Evolutionary conservation across 1,139 yeast genomes (phyloP).

Genomic region (Magnusiomyces suaveolens): DNA sequence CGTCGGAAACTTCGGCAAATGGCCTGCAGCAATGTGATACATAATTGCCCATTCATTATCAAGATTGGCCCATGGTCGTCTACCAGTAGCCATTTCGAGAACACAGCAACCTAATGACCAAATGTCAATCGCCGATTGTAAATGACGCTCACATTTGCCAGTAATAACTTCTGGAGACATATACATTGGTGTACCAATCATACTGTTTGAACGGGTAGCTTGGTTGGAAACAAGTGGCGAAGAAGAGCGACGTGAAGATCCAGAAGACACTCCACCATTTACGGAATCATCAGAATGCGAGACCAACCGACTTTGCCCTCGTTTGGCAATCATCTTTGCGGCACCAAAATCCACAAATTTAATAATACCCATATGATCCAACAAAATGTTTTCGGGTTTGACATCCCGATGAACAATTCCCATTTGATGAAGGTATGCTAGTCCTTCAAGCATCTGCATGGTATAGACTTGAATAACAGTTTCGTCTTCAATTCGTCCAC

Average conservation of each 20-base stretch:
- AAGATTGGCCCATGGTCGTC: conserved; percentile 55
- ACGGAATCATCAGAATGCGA: conserved; percentile 14
- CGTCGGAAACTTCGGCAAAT: conserved; percentile 71
- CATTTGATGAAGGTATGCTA: conserved; percentile 86
- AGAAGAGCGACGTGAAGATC: conserved; percentile 23
- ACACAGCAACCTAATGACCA: conserved; percentile 90
- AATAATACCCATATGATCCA: conserved; percentile 87
- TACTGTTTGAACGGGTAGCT: conserved; percentile 35
- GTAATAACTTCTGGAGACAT: conserved; percentile 97
- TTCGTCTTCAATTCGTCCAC: conserved; percentile 93
- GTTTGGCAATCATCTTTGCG: conserved; percentile 82
- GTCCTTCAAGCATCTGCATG: conserved; percentile 86
- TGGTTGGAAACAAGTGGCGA: background rate
- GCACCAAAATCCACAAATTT: conserved; percentile 97
- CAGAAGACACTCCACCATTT: conserved; percentile 3
- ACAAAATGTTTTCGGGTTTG: conserved; percentile 85
- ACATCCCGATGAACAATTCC: conserved; percentile 97
- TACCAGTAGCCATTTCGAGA: conserved; percentile 74
- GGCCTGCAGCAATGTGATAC: conserved; percentile 97
- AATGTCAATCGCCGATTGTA: conserved; percentile 56
- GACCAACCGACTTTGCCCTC: conserved; percentile 39
- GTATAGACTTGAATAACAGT: conserved; percentile 86
- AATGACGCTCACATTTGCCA: conserved; percentile 50
- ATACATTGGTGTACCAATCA: conserved; percentile 98
- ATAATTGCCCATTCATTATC: conserved; percentile 98